These are phyloP conservation scores for Microascus cirrosus DNA, from an alignment of 2,329 filamentous ascomycete species.

Conservation along the genomic window DNA sequence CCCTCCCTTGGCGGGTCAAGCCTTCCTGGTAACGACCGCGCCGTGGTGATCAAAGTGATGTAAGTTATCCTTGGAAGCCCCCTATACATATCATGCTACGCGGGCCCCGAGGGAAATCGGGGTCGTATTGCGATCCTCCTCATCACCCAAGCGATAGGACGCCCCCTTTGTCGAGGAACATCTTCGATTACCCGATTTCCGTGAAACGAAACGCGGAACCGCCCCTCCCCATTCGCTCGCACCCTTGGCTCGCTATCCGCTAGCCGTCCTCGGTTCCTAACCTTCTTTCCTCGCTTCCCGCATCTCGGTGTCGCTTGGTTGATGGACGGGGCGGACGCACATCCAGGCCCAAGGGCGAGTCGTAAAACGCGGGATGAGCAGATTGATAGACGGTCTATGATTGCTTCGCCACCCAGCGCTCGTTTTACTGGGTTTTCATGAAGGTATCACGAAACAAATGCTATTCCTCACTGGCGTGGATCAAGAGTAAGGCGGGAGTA, in stretches of 20 bases:
- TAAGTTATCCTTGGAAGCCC: background rate
- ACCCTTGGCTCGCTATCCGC: background rate
- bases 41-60: background rate
- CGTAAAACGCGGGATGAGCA: background rate
- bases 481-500: too few relatives aligned
- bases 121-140: background rate
- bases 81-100: background rate
- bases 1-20: background rate
- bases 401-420: background rate
- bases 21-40: background rate
- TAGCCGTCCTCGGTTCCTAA: background rate
- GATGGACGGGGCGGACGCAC: background rate
- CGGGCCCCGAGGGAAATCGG: background rate
- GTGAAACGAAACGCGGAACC: background rate
- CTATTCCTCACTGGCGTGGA: background rate
- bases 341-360: background rate
- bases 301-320: background rate
- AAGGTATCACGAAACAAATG: background rate
- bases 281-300: background rate
- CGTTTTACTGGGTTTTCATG: background rate
- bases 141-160: background rate
- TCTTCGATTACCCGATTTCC: background rate
- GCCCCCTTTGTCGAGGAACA: background rate
- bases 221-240: background rate
- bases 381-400: conserved; percentile 3